Percentiles rank a stretch among this genome's conserved stretches.
phyloP scores from a whole-genome alignment of 2,329 filamentous ascomycete species.

The Exophiala phaeomuriformis region DNA sequence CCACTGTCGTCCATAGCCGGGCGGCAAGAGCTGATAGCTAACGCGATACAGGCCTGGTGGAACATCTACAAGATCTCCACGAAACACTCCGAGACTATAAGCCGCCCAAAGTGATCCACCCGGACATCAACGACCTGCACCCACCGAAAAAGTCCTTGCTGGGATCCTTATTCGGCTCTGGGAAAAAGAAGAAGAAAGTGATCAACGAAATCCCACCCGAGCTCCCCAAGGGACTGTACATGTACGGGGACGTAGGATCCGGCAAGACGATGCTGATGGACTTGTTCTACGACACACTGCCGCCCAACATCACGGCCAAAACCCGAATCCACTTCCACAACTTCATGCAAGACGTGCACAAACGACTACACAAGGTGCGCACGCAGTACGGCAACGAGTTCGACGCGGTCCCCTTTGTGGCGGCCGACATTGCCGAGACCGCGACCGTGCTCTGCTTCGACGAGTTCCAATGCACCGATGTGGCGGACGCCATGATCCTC shows the following conservation, averaged over 20 bases:
- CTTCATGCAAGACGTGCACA: conserved; percentile 98
- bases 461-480: conserved; percentile 97
- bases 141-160: conserved; percentile 49
- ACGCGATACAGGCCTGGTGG: conserved; percentile 64
- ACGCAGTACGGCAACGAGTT: conserved; percentile 81
- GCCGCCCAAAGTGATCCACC: conserved; percentile 67
- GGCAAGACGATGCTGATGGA: conserved; percentile 99
- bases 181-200: conserved; percentile 47
- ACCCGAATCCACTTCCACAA: conserved; percentile 97
- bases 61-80: conserved; percentile 81
- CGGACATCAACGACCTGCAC: conserved; percentile 63
- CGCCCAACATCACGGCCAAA: conserved; percentile 69
- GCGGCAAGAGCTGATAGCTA: conserved; percentile 3
- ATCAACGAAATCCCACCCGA: conserved; percentile 54
- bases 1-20: neutral
- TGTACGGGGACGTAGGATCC: conserved; percentile 92
- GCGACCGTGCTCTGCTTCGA: conserved; percentile 91
- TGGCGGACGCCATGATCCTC: conserved; percentile 97
- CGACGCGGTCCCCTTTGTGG: conserved; percentile 84
- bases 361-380: conserved; percentile 81
- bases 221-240: conserved; percentile 81
- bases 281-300: conserved; percentile 89
- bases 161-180: conserved; percentile 38
- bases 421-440: conserved; percentile 82
- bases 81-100: conserved; percentile 69